Evolutionary conservation across 306 rosid species (phyloP), one percentile per base, ranked within the genome.

Genomic region (Spatholobus suberectus): DNA sequence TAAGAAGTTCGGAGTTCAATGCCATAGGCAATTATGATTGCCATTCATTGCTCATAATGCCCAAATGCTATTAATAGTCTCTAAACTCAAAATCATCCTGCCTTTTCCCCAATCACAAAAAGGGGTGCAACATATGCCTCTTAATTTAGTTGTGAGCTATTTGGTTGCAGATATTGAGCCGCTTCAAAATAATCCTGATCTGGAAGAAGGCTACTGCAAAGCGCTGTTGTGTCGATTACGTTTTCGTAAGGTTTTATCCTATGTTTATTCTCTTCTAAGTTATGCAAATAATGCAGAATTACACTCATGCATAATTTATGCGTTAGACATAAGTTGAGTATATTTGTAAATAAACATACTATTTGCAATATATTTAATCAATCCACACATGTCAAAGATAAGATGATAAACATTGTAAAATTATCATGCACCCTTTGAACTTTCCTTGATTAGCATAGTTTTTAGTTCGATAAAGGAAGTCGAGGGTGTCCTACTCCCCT

Each of bases 201-300:
- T 92, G 84, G 99, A 96, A 87, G 99, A 96, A 91, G 96, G 91
- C 90, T 96, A 93, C 87, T 96, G 96, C 93, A 93, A 89, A 85
- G 96, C 97, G 44, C 77, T 96, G 87, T 79, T 96, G 84, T 96
- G 97, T 78, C 98, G 98, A 80, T 91, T 96, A 91, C 99, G 98
- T 90, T 94, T 96, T 90, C 99, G 98, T 93, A 96, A 96, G 99
- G 99, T 96, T 92, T 96, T 90, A 91, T 84, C 95, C 93, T 88
- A 81, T 86, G 93, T 88, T 80, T 78, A 80, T 85, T 81, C 89
- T 87, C 89, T 81, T 87, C 40, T 59, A 80, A 70, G 47, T 61
- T 73, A 76, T 87, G 78, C 43, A 54, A 70, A 79, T 40, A 52
- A 66, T 83, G 63, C 43, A 47, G 40, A 79, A 63, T 47, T 41